Evolutionary conservation across 345 rosid genomes (phyloP), one percentile per base, ranked within the genome.

Genomic region (Reutealis trisperma): DNA sequence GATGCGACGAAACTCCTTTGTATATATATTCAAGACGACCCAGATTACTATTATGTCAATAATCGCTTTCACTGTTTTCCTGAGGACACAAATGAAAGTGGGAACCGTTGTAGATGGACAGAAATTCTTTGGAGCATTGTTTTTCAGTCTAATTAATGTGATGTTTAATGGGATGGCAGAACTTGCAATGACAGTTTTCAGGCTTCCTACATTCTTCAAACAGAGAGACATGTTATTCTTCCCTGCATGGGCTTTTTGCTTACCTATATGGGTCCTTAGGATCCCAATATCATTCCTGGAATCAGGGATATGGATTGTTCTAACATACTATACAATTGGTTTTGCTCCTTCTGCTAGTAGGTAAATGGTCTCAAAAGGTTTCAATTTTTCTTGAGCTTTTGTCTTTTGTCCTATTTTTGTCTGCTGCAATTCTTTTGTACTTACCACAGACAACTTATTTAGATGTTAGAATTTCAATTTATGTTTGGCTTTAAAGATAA

Each of bases 121-220:
- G 12, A 86, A 84, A 52, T 86, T 73, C 44, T 82, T 77, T 25
- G 89, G 89, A 51, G 89, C 89, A 19, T 64, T 86, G 45, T 86
- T 86, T 69, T 84, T 84, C 84, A 86, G 89, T 70, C 81, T 86
- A 27, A 58, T 82, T 55, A 86, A 84, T 80, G 82, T 86, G 80
- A 86, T 86, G 89, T 86, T 86, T 69, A 86, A 86, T 70, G 89
- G 89, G 68, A 76, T 80, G 85, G 87, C 87, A 6, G 89, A 86
- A 78, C 89, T 86, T n/a, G 84, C 87, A 57, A 79, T 84, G 87
- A 86, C 89, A 13, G 71, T 84, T 54, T 80, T 84, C 76, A 73
- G 85, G 79, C 87, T 86, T 59, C 85, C 87, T 0, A 84, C 84
- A 52, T 84, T 84, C 83, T 86, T 55, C 72, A 86, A 84, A 71